These are phyloP conservation scores for Candida boidinii DNA, from an alignment of 805 yeast species.

Conservation along the genomic window DNA sequence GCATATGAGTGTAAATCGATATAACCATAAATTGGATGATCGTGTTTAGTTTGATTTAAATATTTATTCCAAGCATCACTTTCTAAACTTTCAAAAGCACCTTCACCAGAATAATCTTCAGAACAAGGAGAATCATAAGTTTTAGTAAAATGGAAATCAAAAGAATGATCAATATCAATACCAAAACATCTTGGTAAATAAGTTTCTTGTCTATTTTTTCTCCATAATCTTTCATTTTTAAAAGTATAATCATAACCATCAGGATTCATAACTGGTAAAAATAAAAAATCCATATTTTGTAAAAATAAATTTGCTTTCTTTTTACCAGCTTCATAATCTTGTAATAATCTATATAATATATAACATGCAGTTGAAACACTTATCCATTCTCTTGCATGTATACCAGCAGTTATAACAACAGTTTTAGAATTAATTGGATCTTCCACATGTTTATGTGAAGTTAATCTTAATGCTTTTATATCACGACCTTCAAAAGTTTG, in stretches of 20 bases:
- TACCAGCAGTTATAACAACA: conserved; percentile 72
- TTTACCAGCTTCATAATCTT: conserved; percentile 32
- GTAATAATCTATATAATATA: conserved; percentile 37
- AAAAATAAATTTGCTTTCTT: conserved; percentile 37
- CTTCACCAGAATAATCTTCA: conserved; percentile 75
- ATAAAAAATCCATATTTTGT: conserved; percentile 57
- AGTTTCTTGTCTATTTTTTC: conserved; percentile 79
- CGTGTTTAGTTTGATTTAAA: conserved; percentile 37
- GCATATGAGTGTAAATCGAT: conserved; percentile 81
- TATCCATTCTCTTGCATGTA: conserved; percentile 90
- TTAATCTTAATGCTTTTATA: conserved; percentile 57
- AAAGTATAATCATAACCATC: conserved; percentile 87
- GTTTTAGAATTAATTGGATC: conserved; percentile 33
- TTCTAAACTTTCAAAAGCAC: conserved; percentile 60
- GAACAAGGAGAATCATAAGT: conserved; percentile 66
- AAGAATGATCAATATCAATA: conserved; percentile 80
- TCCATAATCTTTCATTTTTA: conserved; percentile 76
- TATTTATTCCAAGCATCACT: conserved; percentile 40
- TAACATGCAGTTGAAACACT: conserved; percentile 63
- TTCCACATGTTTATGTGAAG: conserved; percentile 32
- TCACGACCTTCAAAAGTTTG: conserved; percentile 68
- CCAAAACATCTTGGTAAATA: conserved; percentile 63
- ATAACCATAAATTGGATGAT: conserved; percentile 64
- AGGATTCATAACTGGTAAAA: conserved; percentile 82
- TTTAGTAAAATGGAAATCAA: conserved; percentile 62